Conservation (phyloP, 2,329 filamentous ascomycete genomes). For the Pezicula rhizophila region DNA sequence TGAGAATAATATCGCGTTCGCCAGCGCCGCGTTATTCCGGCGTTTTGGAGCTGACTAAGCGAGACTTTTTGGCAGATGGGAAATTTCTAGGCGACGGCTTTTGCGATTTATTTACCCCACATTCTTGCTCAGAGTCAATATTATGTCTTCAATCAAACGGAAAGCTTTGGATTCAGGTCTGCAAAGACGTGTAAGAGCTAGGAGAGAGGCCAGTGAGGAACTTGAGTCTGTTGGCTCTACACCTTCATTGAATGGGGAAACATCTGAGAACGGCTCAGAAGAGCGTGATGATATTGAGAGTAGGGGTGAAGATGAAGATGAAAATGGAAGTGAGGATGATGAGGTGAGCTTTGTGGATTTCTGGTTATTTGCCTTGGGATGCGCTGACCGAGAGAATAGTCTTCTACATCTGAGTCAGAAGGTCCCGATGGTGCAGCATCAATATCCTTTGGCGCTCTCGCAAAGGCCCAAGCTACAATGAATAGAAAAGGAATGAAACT, state of each 20-base stretch:
- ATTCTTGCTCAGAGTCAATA: neutral
- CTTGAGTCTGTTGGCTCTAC: conserved; percentile 28
- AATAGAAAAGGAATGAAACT: conserved; percentile 25
- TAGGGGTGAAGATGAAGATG: neutral
- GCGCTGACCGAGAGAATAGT: conserved; percentile 12
- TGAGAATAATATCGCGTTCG: too few relatives aligned
- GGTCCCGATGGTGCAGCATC: conserved; percentile 35
- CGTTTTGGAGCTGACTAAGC: neutral
- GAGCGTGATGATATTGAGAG: conserved; percentile 35
- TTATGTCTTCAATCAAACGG: conserved; percentile 24
- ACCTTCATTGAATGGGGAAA: conserved; percentile 28
- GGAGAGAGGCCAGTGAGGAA: conserved; percentile 23
- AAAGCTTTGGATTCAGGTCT: conserved; percentile 19
- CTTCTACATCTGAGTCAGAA: conserved; percentile 10
- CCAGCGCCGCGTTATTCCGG: too few relatives aligned
- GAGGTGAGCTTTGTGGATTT: conserved; percentile 4
- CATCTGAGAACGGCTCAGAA: conserved; percentile 31
- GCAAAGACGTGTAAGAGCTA: conserved; percentile 24
- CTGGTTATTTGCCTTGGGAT: neutral
- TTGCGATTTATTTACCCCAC: neutral
- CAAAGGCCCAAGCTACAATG: conserved; percentile 74
- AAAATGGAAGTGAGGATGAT: conserved; percentile 4
- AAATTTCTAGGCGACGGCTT: neutral
- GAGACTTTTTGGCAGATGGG: neutral
- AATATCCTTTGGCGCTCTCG: conserved; percentile 85